Evolutionary conservation across 2,329 filamentous ascomycete genomes (phyloP).

Genomic region (Colletotrichum sojae): DNA sequence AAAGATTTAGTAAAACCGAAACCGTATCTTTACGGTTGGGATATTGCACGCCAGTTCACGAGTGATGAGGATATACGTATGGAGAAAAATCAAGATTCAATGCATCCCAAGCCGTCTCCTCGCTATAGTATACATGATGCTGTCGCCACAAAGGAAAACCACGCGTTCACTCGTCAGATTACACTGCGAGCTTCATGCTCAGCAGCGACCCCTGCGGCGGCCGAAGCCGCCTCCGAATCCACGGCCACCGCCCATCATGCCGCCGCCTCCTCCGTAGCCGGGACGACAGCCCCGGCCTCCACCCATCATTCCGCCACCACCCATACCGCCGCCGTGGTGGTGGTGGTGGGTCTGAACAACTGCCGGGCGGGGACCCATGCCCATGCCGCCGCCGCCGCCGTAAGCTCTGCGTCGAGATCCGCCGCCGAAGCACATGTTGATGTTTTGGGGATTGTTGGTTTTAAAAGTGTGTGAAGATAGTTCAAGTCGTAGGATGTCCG

Average conservation of each 20-base stretch:
- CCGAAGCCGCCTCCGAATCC: slow-evolving; percentile 13
- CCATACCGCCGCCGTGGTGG: slow-evolving; percentile 35
- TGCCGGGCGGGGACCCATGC: slow-evolving; percentile 27
- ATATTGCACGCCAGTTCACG: too few species aligned
- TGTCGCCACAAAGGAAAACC: neutral
- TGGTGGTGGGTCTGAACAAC: slow-evolving; percentile 32
- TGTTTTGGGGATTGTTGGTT: neutral
- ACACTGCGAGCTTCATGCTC: neutral
- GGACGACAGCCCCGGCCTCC: slow-evolving; percentile 7
- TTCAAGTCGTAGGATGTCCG: neutral
- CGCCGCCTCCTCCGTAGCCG: slow-evolving; percentile 27
- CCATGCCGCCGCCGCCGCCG: slow-evolving; percentile 23
- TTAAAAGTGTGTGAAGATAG: neutral
- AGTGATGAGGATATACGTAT: too few species aligned
- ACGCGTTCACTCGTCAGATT: neutral
- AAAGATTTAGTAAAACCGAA: too few species aligned
- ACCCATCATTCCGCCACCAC: slow-evolving; percentile 18
- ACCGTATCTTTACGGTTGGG: too few species aligned
- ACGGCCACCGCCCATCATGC: slow-evolving; percentile 12
- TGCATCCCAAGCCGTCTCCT: neutral
- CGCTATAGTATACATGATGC: neutral
- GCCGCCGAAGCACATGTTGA: slow-evolving; percentile 34
- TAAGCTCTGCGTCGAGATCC: slow-evolving; percentile 23
- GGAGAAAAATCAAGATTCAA: neutral
- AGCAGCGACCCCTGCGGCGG: slow-evolving; percentile 7